Percentiles rank a stretch among this genome's conserved stretches.
Conservation (phyloP, 257 asterid genomes). For the Nicotiana tabacum region DNA sequence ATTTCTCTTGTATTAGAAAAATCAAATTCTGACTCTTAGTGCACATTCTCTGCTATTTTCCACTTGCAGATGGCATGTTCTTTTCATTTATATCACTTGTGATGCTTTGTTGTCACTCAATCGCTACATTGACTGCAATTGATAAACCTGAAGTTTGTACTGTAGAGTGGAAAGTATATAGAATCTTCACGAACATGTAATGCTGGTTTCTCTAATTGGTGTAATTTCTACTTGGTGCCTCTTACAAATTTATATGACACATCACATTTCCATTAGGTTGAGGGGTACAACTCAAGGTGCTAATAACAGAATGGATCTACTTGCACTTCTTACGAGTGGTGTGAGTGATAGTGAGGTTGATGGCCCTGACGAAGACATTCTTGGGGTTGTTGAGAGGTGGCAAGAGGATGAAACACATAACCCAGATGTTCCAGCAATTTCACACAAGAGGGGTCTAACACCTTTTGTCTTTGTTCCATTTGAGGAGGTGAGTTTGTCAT, state of each 20-base stretch:
- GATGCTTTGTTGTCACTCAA: not conserved
- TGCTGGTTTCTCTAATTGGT: not conserved
- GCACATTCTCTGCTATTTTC: not conserved
- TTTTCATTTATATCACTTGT: not conserved
- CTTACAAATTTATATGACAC: not conserved
- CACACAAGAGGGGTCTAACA: conserved; percentile 81
- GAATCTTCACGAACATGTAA: not conserved
- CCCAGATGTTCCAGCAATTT: conserved; percentile 83
- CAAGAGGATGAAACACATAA: conserved; percentile 89
- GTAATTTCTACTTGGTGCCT: not conserved
- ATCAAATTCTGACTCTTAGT: not conserved
- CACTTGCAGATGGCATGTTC: not conserved
- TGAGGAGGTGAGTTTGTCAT: conserved; percentile 63
- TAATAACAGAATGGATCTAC: conserved; percentile 81
- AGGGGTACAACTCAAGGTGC: conserved; percentile 88
- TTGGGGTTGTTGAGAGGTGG: conserved; percentile 87
- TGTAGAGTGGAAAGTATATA: not conserved
- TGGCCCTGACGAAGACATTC: conserved; percentile 65
- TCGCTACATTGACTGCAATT: not conserved
- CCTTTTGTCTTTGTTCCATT: conserved; percentile 91
- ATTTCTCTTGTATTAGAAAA: not conserved
- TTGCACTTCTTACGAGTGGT: conserved; percentile 82
- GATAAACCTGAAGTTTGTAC: not conserved
- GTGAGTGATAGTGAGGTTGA: conserved; percentile 63
- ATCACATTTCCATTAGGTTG: conserved; percentile 37